These are phyloP conservation scores for Yarrowia sp. DNA, from an alignment of 805 yeast genomes.

Conservation along the genomic window DNA sequence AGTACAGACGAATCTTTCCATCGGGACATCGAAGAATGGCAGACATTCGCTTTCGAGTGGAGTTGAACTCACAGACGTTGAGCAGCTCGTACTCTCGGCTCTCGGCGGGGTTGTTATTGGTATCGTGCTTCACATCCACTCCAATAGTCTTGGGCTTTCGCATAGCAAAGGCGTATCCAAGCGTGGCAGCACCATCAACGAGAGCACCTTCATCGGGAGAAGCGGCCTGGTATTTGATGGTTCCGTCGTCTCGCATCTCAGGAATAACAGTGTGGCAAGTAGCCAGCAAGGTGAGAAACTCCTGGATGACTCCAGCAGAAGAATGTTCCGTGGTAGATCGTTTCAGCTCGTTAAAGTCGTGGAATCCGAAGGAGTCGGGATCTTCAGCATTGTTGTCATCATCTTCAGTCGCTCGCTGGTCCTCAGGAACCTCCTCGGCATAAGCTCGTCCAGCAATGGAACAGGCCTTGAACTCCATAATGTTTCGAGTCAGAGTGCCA, in stretches of 20 bases:
- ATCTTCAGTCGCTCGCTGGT: conserved; percentile 61
- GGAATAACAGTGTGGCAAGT: conserved; percentile 98
- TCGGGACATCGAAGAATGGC: conserved; percentile 93
- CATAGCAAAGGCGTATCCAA: conserved; percentile 79
- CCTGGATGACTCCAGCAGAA: conserved; percentile 51
- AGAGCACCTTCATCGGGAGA: conserved; percentile 99
- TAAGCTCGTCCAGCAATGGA: conserved; percentile 91
- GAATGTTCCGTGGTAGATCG: conserved; percentile 42
- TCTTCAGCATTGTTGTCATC: conserved; percentile 65
- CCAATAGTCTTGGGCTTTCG: conserved; percentile 83
- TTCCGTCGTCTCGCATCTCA: conserved; percentile 51
- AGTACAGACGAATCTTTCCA: conserved; percentile 79
- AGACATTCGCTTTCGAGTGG: conserved; percentile 97
- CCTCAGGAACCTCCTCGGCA: conserved; percentile 87
- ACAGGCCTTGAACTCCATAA: conserved; percentile 94
- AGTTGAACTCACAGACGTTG: conserved; percentile 93
- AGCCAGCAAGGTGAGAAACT: conserved; percentile 77
- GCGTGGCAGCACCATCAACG: conserved; percentile 89
- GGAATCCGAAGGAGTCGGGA: conserved; percentile 51
- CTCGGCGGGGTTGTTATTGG: conserved; percentile 39
- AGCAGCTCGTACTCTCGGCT: conserved; percentile 67
- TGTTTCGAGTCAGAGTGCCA: conserved; percentile 91
- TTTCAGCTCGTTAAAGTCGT: conserved; percentile 62
- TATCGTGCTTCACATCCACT: conserved; percentile 45
- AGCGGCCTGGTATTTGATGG: conserved; percentile 92